Evolutionary conservation across 2,329 filamentous ascomycete genomes (phyloP), one percentile per base, ranked within the genome.

Genomic region (Talaromyces sp.): DNA sequence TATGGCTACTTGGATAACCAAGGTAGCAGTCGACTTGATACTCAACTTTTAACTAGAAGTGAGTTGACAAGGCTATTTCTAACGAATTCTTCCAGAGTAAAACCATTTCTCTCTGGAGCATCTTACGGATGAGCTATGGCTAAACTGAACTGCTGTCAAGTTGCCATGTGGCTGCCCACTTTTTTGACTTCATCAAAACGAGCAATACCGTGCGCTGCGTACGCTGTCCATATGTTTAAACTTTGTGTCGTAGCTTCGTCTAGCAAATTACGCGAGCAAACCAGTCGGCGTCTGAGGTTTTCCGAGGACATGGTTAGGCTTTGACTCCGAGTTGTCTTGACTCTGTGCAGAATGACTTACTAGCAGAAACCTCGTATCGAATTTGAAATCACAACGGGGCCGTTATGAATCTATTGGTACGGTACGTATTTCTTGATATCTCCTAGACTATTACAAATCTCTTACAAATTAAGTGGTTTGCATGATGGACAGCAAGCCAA

Each of bases 161-260:
- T 61, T 51, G 59, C 59, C 59, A 61, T 61, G 59, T 61, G 59
- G 59, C 19, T 51, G 34, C 7, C 59, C 59, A 61, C 59, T 61
- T 61, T 61, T 61, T 51, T 51, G 25, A 34, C 31, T 53, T 49
- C 3, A 25, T 56, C n/a, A 36, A 17, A 11, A 54, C 51, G 27
- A 19, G 29, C 13, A 54, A 54, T 54, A 54, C 27, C 15, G 29
- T 54, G 19, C 19, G 10, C 15, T 54, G 15, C 29, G 27, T 31
- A 54, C 51, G 6, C 25, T 53, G 5, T 29, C 27, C 2, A 2
- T 29, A 29, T 5, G 27, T 54, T 5, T 49, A 17, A 27, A 49
- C 11, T 49, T 5, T 49, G 45, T 34, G 8, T 54, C 11, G 10
- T 34, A 15, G 47, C 47, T 51, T 17, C 11, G 19, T 29, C 49